Evolutionary conservation across 2,329 filamentous ascomycete species (phyloP), one percentile per base, ranked within the genome.

Genomic region (Fusarium circinatum): DNA sequence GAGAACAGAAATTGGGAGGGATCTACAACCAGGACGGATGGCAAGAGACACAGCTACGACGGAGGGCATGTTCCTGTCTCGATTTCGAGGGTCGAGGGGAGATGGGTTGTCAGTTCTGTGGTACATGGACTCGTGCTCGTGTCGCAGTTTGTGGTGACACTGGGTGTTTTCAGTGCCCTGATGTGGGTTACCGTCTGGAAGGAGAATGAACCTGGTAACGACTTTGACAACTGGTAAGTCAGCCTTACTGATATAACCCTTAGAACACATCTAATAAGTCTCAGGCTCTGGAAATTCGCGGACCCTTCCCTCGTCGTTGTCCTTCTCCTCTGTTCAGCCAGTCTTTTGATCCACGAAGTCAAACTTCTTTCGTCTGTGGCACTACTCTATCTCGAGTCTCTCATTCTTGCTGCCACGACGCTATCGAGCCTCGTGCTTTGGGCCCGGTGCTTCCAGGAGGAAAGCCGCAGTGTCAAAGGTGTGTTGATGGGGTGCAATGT

Each of bases 71-170:
- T 57, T 9, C 65, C 57, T 9, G 54, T 75, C 17, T 41, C 54
- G 8, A 32, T 71, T 26, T 18, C 63, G 18, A 57, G 64, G 9
- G 39, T 71, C 11, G 72, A 68, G 56, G 62, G 52, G 18, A 65
- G 59, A 36, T 75, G 68, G 70, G 36, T 75, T 34, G 61, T 73
- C n/a, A 72, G 67, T 38, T 67, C 66, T 10, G 62, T 76, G 10
- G 59, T 80, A 45, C 80, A 81, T 38, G 77, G 73, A 14, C 57
- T 78, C 42, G 65, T 80, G 57, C 66, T 82, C n/a, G 71, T 45
- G 26, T 15, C 78, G 48, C 78, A 82, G 62, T 77, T 75, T 57
- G 28, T 65, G 5, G 75, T 75, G 14, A 70, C 78, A n/a, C 44
- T 80, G 39, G 65, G 45, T 1, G 73, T 80, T 24, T 75, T 80